These are phyloP conservation scores for Apiospora arundinis DNA, from an alignment of 2,329 filamentous ascomycete genomes.

Conservation along the genomic window DNA sequence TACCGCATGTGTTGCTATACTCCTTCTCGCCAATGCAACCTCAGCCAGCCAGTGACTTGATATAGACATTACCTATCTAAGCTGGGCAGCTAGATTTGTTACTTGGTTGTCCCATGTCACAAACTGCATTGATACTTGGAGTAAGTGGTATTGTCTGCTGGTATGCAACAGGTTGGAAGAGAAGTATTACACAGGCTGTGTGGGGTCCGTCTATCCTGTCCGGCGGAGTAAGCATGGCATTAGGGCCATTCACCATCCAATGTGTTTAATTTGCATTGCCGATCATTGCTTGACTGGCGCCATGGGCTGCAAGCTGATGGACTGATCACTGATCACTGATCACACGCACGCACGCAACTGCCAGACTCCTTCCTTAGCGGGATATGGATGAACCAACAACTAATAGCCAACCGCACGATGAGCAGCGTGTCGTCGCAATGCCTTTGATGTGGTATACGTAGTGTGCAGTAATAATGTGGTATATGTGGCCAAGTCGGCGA, in stretches of 20 bases:
- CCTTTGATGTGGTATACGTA: not conserved
- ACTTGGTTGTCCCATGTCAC: not conserved
- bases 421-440: not conserved
- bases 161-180: not conserved
- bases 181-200: not conserved
- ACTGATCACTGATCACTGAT: constrained; percentile 19
- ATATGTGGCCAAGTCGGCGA: not conserved
- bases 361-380: constrained; percentile 13
- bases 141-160: constrained; percentile 1
- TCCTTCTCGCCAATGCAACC: not conserved
- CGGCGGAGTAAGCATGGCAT: constrained; percentile 23
- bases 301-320: constrained; percentile 10
- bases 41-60: not conserved
- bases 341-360: constrained; percentile 3
- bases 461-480: not conserved
- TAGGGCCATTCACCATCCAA: constrained; percentile 22
- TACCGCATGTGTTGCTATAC: not conserved
- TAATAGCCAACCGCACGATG: not conserved
- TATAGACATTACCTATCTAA: not conserved
- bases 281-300: constrained; percentile 24
- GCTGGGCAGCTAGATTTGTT: not conserved
- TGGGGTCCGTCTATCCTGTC: constrained; percentile 18
- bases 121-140: not conserved
- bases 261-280: constrained; percentile 26
- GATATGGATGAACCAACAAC: constrained; percentile 2